phyloP scores from a whole-genome alignment of 257 asterid species.

The Solanum stenotomum region DNA sequence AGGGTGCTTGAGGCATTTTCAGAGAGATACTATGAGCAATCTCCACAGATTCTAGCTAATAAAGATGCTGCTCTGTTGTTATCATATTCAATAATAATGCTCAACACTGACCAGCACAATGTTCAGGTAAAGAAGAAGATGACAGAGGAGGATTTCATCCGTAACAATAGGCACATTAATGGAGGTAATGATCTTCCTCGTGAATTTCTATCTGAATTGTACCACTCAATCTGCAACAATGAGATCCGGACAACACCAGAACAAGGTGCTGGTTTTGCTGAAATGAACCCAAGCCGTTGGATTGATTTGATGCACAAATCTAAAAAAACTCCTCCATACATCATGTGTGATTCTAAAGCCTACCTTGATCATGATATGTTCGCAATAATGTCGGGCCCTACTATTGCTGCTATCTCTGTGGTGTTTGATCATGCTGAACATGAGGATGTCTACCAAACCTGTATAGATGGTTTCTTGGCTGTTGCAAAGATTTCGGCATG shows the following conservation, averaged over 20 bases:
- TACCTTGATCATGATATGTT: conserved; percentile 95
- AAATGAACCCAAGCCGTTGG: conserved; percentile 96
- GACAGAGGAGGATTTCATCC: conserved; percentile 96
- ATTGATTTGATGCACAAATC: conserved; percentile 90
- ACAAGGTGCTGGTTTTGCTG: conserved; percentile 85
- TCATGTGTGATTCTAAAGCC: conserved; percentile 73
- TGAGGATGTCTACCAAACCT: conserved; percentile 87
- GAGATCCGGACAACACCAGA: conserved; percentile 96
- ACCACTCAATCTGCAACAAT: conserved; percentile 80
- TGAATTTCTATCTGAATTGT: conserved; percentile 76
- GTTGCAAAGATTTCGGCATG: conserved; percentile 94
- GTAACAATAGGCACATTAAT: conserved; percentile 84
- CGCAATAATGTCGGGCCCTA: conserved; percentile 97
- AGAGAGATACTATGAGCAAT: conserved; percentile 90
- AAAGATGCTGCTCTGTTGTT: conserved; percentile 89
- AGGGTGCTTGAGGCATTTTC: conserved; percentile 98
- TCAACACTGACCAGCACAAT: conserved; percentile 91
- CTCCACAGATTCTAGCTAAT: conserved; percentile 76
- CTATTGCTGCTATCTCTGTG: conserved; percentile 94
- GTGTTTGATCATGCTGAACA: conserved; percentile 93
- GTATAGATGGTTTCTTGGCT: conserved; percentile 93
- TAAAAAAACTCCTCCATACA: conserved; percentile 62
- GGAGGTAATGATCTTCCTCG: conserved; percentile 94
- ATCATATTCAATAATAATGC: conserved; percentile 87
- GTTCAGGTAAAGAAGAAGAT: conserved; percentile 93